Evolutionary conservation across 1,139 yeast genomes (phyloP), one percentile per base, ranked within the genome.

Genomic region (Komagataea norvegica): DNA sequence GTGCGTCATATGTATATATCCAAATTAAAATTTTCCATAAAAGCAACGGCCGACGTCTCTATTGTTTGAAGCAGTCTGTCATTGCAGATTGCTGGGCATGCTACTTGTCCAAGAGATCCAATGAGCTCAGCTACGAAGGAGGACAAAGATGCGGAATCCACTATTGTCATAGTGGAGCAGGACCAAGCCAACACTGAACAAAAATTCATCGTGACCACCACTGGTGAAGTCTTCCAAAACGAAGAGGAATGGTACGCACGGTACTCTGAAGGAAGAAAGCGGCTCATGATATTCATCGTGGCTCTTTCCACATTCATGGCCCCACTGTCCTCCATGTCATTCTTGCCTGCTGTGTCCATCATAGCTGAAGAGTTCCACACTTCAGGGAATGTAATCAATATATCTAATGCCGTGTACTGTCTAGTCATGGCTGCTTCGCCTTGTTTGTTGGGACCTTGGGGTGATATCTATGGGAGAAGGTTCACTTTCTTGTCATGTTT

Each of bases 371-470:
- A 55, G 28, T 68, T 72, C 49, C 44, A 65, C 38, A 71, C 77
- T n/a, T 64, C 75, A 1, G 68, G 68, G 6, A 63, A 64, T 17
- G 54, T 70, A 10, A 67, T 73, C 44, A 71, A 70, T 42, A 54
- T 70, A 8, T 63, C 78, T 13, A 72, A 68, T 47, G 76, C 77
- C 1, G 59, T 69, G 3, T 73, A 67, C 49, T 68, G 70, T 52
- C 47, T 72, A 1, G 62, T 68, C 47, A 73, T 74, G 77, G 68
- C 76, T 6, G 37, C 68, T 3, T 67, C 77, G 0, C 77, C 79
- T 1, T 62, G 74, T 43, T 27, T 72, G 5, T 59, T 68, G 42
- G 64, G 71, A 2, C 79, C 79, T 5, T 53, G 70, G 37, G 65
- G 71, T 16, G 69, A 71, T 32, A 62, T 71, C 3, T 74, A 73